Conservation (phyloP, 1,284 basidiomycete species). For the Trichosporon sp. region DNA sequence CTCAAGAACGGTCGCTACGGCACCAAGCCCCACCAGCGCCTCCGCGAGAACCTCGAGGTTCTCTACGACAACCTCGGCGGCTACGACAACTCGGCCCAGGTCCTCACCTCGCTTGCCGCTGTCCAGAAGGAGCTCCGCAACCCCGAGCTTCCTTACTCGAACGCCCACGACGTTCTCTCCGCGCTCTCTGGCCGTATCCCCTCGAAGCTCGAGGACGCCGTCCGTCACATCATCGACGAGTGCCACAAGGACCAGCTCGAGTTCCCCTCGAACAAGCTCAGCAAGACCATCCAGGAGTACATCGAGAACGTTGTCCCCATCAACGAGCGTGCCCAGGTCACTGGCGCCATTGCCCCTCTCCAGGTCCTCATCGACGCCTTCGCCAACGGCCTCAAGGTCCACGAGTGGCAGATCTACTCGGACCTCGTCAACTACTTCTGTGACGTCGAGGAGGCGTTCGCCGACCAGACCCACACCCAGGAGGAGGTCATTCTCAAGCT, state of each 20-base stretch:
- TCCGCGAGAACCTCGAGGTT: conserved; percentile 69
- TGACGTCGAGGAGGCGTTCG: conserved; percentile 85
- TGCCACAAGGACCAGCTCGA: conserved; percentile 70
- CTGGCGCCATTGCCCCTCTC: conserved; percentile 66
- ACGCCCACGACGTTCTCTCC: conserved; percentile 78
- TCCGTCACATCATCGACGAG: conserved; percentile 73
- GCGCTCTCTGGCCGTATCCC: conserved; percentile 92
- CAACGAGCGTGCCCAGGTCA: conserved; percentile 73
- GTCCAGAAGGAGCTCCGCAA: conserved; percentile 55
- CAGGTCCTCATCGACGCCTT: conserved; percentile 78
- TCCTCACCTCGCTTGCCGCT: conserved; percentile 41
- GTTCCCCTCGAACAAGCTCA: conserved; percentile 67
- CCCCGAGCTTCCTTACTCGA: conserved; percentile 83
- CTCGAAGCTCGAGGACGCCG: conserved; percentile 77
- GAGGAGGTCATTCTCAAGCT: conserved; percentile 84
- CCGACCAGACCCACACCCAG: conserved; percentile 68
- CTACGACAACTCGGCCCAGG: conserved; percentile 73
- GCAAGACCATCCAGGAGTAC: conserved; percentile 66
- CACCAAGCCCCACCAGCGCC: conserved; percentile 85
- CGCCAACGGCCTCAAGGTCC: conserved; percentile 74
- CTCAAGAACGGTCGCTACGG: conserved; percentile 75
- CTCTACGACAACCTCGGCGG: conserved; percentile 91
- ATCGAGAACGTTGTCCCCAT: conserved; percentile 73
- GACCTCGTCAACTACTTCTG: conserved; percentile 48
- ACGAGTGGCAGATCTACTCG: conserved; percentile 62